Percentiles rank a stretch among this genome's conserved stretches.
Conservation (phyloP, 2,329 filamentous ascomycete genomes). For the Cercospora berteroae region DNA sequence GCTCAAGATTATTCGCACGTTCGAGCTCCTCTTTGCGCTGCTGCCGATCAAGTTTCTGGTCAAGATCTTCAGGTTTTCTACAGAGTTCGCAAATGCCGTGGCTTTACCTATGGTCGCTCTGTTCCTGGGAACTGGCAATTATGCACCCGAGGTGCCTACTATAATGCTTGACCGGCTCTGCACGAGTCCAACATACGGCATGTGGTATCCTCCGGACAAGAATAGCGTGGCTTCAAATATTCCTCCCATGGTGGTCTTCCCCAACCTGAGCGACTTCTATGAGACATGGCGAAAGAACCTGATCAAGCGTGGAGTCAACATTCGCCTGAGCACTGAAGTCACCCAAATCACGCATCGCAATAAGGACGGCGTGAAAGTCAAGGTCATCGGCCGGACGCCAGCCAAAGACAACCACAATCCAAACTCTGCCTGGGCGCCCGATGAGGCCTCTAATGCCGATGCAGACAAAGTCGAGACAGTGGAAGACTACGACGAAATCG, state of each 20-base stretch:
- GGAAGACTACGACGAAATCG: constrained; percentile 63
- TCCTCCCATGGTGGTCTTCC: constrained; percentile 61
- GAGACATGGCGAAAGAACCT: constrained; percentile 58
- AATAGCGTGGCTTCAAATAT: constrained; percentile 50
- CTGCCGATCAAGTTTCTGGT: constrained; percentile 64
- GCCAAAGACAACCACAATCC: constrained; percentile 46
- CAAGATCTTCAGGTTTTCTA: constrained; percentile 65
- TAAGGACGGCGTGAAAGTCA: constrained; percentile 53
- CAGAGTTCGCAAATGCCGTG: constrained; percentile 69
- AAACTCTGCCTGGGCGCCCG: constrained; percentile 45
- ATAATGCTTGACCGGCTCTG: constrained; percentile 59
- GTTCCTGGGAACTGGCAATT: constrained; percentile 73
- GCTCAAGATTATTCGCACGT: constrained; percentile 57
- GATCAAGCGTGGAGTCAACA: constrained; percentile 54
- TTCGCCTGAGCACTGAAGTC: constrained; percentile 58
- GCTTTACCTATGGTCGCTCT: constrained; percentile 69
- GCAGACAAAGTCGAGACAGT: constrained; percentile 44
- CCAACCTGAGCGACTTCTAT: constrained; percentile 62
- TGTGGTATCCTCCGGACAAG: constrained; percentile 57
- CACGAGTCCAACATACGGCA: constrained; percentile 56
- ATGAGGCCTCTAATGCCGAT: constrained; percentile 41
- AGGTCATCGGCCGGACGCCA: constrained; percentile 45
- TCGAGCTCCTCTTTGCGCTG: constrained; percentile 60
- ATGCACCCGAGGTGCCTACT: constrained; percentile 67
- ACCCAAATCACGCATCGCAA: constrained; percentile 53